Evolutionary conservation across 2,329 filamentous ascomycete species (phyloP), one percentile per base, ranked within the genome.

Genomic region (Phyllosticta capitalensis): DNA sequence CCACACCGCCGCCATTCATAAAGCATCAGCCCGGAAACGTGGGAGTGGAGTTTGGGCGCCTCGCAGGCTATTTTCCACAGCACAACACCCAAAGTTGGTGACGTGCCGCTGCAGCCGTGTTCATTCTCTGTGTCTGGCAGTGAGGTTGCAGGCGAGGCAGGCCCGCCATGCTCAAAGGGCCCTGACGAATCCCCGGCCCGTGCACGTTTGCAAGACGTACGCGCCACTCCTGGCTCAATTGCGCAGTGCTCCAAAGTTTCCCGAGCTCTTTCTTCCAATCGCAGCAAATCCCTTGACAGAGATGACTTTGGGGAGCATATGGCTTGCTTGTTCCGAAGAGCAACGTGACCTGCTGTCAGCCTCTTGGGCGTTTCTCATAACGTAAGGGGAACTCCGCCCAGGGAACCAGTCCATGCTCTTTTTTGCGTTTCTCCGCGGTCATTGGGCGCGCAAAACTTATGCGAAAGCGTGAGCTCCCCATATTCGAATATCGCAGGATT

Each of bases 341-440:
- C 56, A 52, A 55, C 52, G 56, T 58, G 56, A 58, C 33, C 51
- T 30, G 33, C 21, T 52, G 33, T 14, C 22, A n/a, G 22, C 21
- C 52, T 38, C n/a, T 54, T 54, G 51, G 51, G 45, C 38, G 33
- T 30, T 59, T 59, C 55, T 45, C 57, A 59, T 59, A 55, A 59
- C 57, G 57, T 59, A 59, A 59, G 30, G 12, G 51, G 33, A 38
- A 59, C 51, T 38, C 24, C 20, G 24, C 24, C 28, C 14, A 28
- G 49, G n/a, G 50, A 52, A 45, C 9, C 38, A 52, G 57, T 59
- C 50, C 26, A 20, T 45, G 10, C 7, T 33, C 17, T 9, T 54
- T 54, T 21, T 55, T 26, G 9, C 38, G 17, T 59, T 59, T 59
- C 57, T 59, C 57, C 57, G 57, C 57, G 52, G 52, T 54, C 17